Conservation (phyloP, 768 basidiomycete genomes). For the Cyclocybe aegerita region DNA sequence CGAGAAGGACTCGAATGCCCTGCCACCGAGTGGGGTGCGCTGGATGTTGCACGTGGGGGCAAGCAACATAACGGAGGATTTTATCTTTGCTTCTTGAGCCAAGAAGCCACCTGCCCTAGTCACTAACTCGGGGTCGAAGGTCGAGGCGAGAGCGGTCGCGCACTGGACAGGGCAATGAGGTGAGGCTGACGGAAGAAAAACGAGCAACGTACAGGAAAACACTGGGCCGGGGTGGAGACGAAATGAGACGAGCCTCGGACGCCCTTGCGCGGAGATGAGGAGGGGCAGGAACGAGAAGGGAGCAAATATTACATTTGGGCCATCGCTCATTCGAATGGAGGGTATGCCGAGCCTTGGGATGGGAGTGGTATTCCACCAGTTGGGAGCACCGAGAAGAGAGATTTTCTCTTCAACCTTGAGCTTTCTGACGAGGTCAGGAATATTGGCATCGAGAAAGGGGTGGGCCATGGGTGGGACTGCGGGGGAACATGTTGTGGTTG, state of each 20-base stretch:
- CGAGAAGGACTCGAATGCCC: slow-evolving; percentile 71
- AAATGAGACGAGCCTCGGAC: slow-evolving; percentile 69
- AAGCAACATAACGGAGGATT: slow-evolving; percentile 61
- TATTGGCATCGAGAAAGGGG: slow-evolving; percentile 52
- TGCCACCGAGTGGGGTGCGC: slow-evolving; percentile 58
- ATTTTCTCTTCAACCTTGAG: slow-evolving; percentile 66
- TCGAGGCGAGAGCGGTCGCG: slow-evolving; percentile 68
- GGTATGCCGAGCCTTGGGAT: slow-evolving; percentile 63
- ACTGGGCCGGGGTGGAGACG: slow-evolving; percentile 61
- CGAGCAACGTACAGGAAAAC: slow-evolving; percentile 51
- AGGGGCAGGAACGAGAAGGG: background rate
- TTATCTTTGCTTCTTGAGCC: slow-evolving; percentile 63
- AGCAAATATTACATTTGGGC: slow-evolving; percentile 48
- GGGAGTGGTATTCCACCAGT: slow-evolving; percentile 69
- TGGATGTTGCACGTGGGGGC: slow-evolving; percentile 80
- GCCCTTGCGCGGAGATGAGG: slow-evolving; percentile 37
- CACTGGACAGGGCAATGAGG: slow-evolving; percentile 38
- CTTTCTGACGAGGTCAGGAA: slow-evolving; percentile 50
- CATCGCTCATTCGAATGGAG: slow-evolving; percentile 69
- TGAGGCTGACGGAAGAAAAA: slow-evolving; percentile 1
- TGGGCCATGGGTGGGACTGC: slow-evolving; percentile 25
- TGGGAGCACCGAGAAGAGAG: slow-evolving; percentile 58
- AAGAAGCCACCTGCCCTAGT: slow-evolving; percentile 56
- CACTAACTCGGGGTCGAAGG: slow-evolving; percentile 64
- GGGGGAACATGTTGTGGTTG: slow-evolving; percentile 19